Evolutionary conservation across 257 asterid genomes (phyloP).

Genomic region (Capsicum chinense): DNA sequence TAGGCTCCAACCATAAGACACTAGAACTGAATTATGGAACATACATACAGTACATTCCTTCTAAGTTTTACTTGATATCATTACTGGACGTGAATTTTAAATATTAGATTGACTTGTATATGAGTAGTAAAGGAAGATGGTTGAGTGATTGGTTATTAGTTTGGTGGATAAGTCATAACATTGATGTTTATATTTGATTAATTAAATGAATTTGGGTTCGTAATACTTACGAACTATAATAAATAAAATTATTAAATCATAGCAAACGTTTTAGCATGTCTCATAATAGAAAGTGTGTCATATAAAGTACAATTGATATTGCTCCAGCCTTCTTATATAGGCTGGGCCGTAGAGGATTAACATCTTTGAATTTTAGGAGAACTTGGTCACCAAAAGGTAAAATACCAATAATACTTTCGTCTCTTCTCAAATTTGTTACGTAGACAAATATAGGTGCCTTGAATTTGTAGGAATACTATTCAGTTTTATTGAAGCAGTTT

Average conservation of each 20-base stretch:
- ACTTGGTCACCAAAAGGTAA: not conserved
- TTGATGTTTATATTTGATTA: conserved; percentile 22
- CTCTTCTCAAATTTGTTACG: not conserved
- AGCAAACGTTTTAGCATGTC: not conserved
- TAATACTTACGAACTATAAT: not conserved
- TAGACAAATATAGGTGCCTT: not conserved
- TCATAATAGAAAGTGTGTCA: not conserved
- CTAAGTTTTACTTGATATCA: not conserved
- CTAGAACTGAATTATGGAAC: not conserved
- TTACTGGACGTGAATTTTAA: not conserved
- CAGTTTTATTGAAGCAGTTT: conserved; percentile 3
- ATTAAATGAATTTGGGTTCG: not conserved
- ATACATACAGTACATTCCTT: not conserved
- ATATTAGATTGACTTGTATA: not conserved
- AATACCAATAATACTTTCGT: not conserved
- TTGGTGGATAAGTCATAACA: conserved; percentile 9
- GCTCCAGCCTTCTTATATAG: not conserved
- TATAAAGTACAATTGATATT: not conserved
- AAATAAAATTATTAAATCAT: not conserved
- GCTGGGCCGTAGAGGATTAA: not conserved
- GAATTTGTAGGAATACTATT: not conserved
- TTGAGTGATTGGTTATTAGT: conserved; percentile 1
- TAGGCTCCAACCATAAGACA: not conserved
- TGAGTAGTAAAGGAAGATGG: not conserved
- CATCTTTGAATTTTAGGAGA: not conserved